Evolutionary conservation across 257 asterid species (phyloP).

Genomic region (Thymus quinquecostatus): DNA sequence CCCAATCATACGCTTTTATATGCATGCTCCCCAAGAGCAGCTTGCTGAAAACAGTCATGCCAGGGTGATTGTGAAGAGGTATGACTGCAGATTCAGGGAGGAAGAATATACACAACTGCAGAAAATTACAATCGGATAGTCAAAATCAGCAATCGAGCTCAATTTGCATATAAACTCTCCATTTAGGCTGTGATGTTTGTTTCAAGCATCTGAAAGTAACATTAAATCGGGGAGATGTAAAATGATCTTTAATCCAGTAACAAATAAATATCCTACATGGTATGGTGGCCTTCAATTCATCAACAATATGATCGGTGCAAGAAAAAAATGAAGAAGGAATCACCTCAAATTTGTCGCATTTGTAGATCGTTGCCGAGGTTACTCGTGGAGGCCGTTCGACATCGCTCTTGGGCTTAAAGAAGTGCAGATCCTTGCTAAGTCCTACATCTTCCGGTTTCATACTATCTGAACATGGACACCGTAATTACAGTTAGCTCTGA

Average conservation of each 20-base stretch:
- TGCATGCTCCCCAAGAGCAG: slow-evolving; percentile 81
- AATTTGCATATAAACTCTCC: too few relatives aligned
- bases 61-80: slow-evolving; percentile 97
- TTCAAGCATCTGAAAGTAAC: not conserved
- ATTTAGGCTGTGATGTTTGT: not conserved
- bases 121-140: not conserved
- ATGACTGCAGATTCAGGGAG: slow-evolving; percentile 66
- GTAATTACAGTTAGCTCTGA: not conserved
- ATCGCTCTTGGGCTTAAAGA: slow-evolving; percentile 55
- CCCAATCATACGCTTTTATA: slow-evolving; percentile 84
- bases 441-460: slow-evolving; percentile 83
- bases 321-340: not conserved
- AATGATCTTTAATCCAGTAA: not conserved
- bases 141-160: slow-evolving; percentile 13
- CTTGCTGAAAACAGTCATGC: slow-evolving; percentile 92
- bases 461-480: slow-evolving; percentile 43
- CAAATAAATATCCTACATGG: not conserved
- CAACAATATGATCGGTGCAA: not conserved
- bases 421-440: slow-evolving; percentile 55
- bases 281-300: not conserved
- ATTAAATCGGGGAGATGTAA: not conserved
- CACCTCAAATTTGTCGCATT: slow-evolving; percentile 66
- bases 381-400: slow-evolving; percentile 59
- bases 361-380: slow-evolving; percentile 63
- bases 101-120: slow-evolving; percentile 79